Evolutionary conservation across 768 basidiomycete genomes (phyloP), one percentile per base, ranked within the genome.

Genomic region (Termitomyces sp.): DNA sequence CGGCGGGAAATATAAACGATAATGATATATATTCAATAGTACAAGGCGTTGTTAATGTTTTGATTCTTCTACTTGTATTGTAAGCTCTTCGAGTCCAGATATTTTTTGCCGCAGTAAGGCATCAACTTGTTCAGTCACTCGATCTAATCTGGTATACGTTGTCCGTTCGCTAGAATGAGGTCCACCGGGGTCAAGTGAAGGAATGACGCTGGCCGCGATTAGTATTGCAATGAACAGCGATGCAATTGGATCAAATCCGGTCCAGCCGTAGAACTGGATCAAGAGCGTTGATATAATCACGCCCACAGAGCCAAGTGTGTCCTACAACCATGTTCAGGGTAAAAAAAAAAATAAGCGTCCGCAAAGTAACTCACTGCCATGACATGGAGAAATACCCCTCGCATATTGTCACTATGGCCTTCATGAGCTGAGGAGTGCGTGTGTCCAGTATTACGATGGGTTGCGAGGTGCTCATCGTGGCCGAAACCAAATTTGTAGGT

Each of bases 361-460:
- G 21, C 17, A n/a, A 50, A 31, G 28, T 17, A 12, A 70, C 85
- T 62, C 73, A 91, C 91, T 56, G 94, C 94, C 86, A 97, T 87
- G 47, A 99, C 96, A 67, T 99, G 96, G 55, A 98, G 72, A 69
- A 99, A 99, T 63, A 99, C 94, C 17, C 97, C 97, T 35, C 94
- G 89, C 97, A 99, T 99, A 68, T 99, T 99, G 70, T 98, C 93
- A 70, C 91, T 93, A 66, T 96, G 94, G 0, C 91, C 88, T 69
- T 94, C 89, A 62, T 87, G 88, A 11, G 75, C 71, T 31, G 77
- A 78, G 42, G 71, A 69, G 64, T 85, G 83, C 14, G 67, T 63
- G 54, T 75, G 75, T 28, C 66, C 68, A 21, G 68, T 59, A 21
- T 82, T 70, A 58, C 80, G 78, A 60, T 77, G 73, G 44, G 73